Conservation (phyloP, 2,329 filamentous ascomycete species). For the Beauveria sp. region DNA sequence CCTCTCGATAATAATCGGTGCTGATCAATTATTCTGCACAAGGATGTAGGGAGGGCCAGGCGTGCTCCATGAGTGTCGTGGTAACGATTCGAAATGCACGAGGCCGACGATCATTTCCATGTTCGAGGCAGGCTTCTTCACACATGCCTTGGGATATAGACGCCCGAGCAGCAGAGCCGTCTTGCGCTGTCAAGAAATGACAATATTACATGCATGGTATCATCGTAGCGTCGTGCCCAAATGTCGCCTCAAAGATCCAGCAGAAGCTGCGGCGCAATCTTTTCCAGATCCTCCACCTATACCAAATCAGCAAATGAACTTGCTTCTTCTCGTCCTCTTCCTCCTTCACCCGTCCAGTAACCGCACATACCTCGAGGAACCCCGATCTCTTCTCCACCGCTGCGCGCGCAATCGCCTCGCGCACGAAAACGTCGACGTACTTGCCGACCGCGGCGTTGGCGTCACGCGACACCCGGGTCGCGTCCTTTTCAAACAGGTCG, state of each 20-base stretch:
- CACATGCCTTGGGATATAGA: too few relatives aligned
- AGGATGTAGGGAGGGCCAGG: too few relatives aligned
- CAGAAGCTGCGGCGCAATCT: slow-evolving; percentile 73
- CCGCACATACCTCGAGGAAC: slow-evolving; percentile 59
- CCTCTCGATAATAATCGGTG: too few relatives aligned
- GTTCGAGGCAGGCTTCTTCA: background rate
- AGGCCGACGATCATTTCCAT: too few relatives aligned
- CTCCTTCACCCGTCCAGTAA: background rate
- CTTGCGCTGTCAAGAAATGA: background rate
- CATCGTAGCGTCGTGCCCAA: background rate
- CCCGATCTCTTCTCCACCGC: slow-evolving; percentile 61
- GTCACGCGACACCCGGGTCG: slow-evolving; percentile 67
- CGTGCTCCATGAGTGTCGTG: too few relatives aligned
- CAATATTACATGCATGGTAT: background rate
- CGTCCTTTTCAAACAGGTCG: slow-evolving; percentile 66
- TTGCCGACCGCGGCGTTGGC: slow-evolving; percentile 70
- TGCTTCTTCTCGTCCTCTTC: background rate
- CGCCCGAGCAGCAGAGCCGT: background rate
- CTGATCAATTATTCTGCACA: too few relatives aligned
- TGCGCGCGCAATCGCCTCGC: slow-evolving; percentile 77
- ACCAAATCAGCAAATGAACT: background rate
- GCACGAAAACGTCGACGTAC: slow-evolving; percentile 87
- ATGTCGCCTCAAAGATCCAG: slow-evolving; percentile 66
- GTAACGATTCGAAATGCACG: too few relatives aligned
- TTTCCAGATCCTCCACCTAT: slow-evolving; percentile 83